Evolutionary conservation across 768 basidiomycete species (phyloP).

Genomic region (Mycena vulgaris): DNA sequence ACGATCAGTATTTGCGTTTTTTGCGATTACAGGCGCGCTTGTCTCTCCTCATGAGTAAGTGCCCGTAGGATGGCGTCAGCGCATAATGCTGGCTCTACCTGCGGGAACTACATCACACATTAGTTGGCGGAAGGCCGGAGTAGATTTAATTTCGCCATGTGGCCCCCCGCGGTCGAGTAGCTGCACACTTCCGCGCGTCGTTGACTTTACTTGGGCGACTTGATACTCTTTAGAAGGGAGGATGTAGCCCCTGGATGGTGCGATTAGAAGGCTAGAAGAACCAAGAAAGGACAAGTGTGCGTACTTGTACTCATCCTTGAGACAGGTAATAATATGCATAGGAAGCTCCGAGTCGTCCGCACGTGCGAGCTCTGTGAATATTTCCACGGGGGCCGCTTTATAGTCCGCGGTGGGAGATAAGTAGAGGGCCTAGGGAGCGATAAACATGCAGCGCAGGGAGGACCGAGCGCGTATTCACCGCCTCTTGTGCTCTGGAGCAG

Average conservation of each 20-base stretch:
- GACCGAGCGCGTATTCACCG: not conserved
- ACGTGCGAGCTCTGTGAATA: no score
- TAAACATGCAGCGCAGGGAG: not conserved
- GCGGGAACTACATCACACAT: slow-evolving; percentile 18
- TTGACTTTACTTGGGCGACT: slow-evolving; percentile 21
- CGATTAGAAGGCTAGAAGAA: no score
- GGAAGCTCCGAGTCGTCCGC: no score
- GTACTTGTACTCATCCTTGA: slow-evolving; percentile 34
- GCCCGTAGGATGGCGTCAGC: slow-evolving; percentile 30
- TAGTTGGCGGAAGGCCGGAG: not conserved
- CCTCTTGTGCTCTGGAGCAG: slow-evolving; percentile 23
- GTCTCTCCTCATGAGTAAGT: not conserved
- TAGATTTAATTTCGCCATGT: slow-evolving; percentile 23
- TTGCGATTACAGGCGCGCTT: slow-evolving; percentile 8
- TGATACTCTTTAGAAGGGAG: slow-evolving; percentile 30
- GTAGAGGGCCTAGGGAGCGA: slow-evolving; percentile 8
- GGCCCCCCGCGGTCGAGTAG: slow-evolving; percentile 26
- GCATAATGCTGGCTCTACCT: slow-evolving; percentile 23
- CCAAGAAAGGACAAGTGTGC: not conserved
- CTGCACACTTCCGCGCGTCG: slow-evolving; percentile 26
- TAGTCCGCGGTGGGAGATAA: slow-evolving; percentile 23
- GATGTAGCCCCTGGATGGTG: no score
- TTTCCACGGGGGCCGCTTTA: slow-evolving; percentile 23
- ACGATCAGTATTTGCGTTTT: not conserved
- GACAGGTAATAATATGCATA: no score